Evolutionary conservation across 2,329 filamentous ascomycete genomes (phyloP), one percentile per base, ranked within the genome.

Genomic region (Byssochlamys sp.): DNA sequence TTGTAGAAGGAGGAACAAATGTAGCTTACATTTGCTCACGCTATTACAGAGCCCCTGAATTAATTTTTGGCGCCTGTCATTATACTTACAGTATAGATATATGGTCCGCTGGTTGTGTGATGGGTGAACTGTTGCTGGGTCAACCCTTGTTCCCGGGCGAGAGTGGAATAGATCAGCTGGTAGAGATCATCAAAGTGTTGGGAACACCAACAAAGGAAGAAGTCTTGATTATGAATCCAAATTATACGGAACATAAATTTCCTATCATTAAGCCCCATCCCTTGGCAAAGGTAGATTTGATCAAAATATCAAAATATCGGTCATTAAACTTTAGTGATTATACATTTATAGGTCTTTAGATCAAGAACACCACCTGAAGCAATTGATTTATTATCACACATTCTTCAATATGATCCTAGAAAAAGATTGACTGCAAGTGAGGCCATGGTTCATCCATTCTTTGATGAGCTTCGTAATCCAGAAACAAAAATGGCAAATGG

Each of bases 211-310:
- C 92, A 35, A 84, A 94, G 63, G 94, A 99, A 74, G 94, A 99
- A 76, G 99, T 99, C 69, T 89, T 94, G 66, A 99, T 94, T 64
- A 99, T 99, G 94, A 99, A 99, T 76, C 94, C 94, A 59, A 99
- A 99, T 77, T 99, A 99, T 77, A 99, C 99, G 94, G 94, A 99
- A 79, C 94, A 99, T 80, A 97, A 97, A 80, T 99, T 99, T 77
- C 94, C 94, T 53, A 94, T 99, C 76, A 99, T 99, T 80, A 99
- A 99, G 81, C 94, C 94, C 58, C 94, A 99, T 71, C 94, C 94
- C 28, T 99, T 99, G 81, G 95, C 89, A 78, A 97, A 97, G 84
- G 84, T 85, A 73, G 50, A 50, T 12, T 19, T 29, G 54, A 29
- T n/a, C 9, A 4, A n/a, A 25, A 12, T 12, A 35, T 14, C 7